Evolutionary conservation across 306 rosid species (phyloP), one percentile per base, ranked within the genome.

Genomic region (Alnus rubra): DNA sequence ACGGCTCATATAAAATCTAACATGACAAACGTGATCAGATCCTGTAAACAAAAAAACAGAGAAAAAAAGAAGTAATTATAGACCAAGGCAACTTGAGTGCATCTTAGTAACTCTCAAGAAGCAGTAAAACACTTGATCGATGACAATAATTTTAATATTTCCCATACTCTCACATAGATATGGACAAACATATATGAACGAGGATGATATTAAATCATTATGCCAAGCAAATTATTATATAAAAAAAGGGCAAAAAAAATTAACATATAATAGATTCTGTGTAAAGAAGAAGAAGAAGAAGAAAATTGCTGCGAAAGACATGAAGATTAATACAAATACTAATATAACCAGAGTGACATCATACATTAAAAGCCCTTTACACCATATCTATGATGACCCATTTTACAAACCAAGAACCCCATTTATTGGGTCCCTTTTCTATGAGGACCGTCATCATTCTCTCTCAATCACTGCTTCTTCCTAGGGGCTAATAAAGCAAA

Each of bases 401-500:
- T 37, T 39, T 37, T 37, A 67, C 71, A 39, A 18, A 39, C 51
- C 72, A 16, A n/a, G 33, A 42, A 68, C 33, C 51, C 14, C 51
- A 4, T 19, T 37, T 12, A 67, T 11, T 1, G 68, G 42, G 42
- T 60, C 68, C 42, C 68, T 60, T 33, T 10, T 23, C 23, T 4
- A 33, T 33, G 4, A 28, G 47, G 19, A 63, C 47, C 69, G 15
- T n/a, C 2, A 64, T 28, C 12, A 15, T 37, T 64, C 70, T 67
- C 51, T n/a, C 14, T 11, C 49, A 67, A 12, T 67, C 70, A 35
- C 13, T 35, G 11, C 70, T 37, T 62, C 30, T 39, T 55, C 8
- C 67, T 39, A 70, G 64, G 12, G 39, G 71, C 79, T 59, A 45
- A 76, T 33, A 59, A 59, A 10, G 65, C 65, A 59, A 59, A 23